phyloP scores from a whole-genome alignment of 345 rosid genomes.

The Ailanthus altissimus region DNA sequence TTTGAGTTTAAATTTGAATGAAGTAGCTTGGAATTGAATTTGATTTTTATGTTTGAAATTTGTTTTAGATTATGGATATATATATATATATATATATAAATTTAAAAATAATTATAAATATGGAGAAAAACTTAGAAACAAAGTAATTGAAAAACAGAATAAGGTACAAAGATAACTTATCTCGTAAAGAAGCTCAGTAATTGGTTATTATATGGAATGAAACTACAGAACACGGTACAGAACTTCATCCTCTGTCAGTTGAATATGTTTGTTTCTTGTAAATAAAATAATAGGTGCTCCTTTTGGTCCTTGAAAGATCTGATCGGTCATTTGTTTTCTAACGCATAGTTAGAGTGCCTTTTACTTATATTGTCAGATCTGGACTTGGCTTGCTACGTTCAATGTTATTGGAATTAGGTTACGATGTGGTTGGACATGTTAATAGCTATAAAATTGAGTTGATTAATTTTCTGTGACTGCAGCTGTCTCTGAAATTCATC shows the following conservation, averaged over 20 bases:
- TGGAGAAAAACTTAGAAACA: background rate
- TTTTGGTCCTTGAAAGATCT: background rate
- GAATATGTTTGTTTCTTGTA: background rate
- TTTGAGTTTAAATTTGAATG: constrained; percentile 1
- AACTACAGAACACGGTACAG: background rate
- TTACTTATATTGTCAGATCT: background rate
- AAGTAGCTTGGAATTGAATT: background rate
- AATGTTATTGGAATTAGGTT: background rate
- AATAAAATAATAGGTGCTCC: background rate
- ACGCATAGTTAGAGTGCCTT: background rate
- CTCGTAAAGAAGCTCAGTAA: background rate
- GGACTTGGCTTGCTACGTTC: background rate
- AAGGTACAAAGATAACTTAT: background rate
- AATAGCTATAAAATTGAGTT: background rate
- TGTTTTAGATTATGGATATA: background rate
- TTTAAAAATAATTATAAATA: background rate
- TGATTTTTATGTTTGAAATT: background rate
- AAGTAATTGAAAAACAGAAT: background rate
- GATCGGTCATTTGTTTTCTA: background rate
- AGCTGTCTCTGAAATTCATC: constrained; percentile 58
- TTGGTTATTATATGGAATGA: background rate
- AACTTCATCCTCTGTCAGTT: background rate
- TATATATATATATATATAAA: background rate
- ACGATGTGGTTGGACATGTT: background rate
- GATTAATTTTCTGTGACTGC: constrained; percentile 20